These are phyloP conservation scores for Polytrichum formosum DNA, from an alignment of 225 moss, liverwort and hornwort species.

Conservation along the genomic window DNA sequence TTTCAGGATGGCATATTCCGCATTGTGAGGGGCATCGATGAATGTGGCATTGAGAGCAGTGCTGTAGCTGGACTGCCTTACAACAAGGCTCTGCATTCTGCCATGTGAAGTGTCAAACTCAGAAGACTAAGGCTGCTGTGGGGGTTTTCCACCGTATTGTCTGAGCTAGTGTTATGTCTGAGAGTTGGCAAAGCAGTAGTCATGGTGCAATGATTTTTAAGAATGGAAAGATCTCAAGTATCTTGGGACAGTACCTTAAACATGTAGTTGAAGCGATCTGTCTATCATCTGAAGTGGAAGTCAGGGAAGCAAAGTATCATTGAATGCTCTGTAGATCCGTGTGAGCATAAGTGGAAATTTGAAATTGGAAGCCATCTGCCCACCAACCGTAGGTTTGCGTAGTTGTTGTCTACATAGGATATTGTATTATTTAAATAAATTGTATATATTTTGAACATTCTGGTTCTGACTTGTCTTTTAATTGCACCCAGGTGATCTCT, in stretches of 20 bases:
- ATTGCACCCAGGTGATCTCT: too few species aligned
- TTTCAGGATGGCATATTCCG: conserved; percentile 54
- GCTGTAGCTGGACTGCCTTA: conserved; percentile 85
- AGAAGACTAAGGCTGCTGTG: background rate
- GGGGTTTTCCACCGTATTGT: background rate
- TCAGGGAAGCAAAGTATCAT: background rate
- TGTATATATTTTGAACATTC: background rate
- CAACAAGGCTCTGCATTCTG: conserved; percentile 48
- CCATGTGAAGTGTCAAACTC: conserved; percentile 15
- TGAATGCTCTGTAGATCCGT: background rate
- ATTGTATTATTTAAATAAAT: background rate
- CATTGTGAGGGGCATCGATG: conserved; percentile 73
- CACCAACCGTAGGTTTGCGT: background rate
- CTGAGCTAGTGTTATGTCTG: background rate
- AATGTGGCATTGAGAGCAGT: conserved; percentile 83
- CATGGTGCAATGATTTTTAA: background rate
- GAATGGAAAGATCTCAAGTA: too few species aligned
- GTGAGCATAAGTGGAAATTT: background rate
- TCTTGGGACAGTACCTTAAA: too few species aligned
- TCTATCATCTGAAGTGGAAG: background rate
- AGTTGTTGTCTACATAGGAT: background rate
- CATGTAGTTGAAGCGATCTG: too few species aligned
- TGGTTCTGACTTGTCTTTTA: background rate
- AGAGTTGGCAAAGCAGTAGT: background rate
- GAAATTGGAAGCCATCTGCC: background rate